Evolutionary conservation across 2,329 filamentous ascomycete species (phyloP), one percentile per base, ranked within the genome.

Genomic region (Alternaria longipes): DNA sequence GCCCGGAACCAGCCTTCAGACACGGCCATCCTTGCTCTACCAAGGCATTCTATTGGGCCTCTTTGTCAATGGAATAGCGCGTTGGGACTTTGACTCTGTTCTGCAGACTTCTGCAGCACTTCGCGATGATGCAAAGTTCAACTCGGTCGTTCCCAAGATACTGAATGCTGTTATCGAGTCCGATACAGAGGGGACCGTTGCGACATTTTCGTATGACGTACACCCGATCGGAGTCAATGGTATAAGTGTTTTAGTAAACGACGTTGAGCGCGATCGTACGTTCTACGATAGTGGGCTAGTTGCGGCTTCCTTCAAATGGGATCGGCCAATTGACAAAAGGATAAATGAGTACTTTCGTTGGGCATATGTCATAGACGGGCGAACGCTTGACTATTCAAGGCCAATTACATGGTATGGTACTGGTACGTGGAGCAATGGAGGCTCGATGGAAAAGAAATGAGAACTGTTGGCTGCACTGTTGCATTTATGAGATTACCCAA

Each of bases 211-310:
- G 0, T 91, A 74, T 76, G 81, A 59, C 62, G 78, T 82, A 14
- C 79, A 79, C 4, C 81, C 81, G 18, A 52, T 62, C 32, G 61
- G 64, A 0, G 90, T 88, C 64, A 90, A 94, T 69, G 92, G 91
- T 16, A 86, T 95, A 62, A 92, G 89, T 74, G 85, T 94, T 18
- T 81, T 95, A 0, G 90, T 95, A 63, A 95, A 96, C 70, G 92
- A 96, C 70, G 92, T 96, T 1, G 92, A 96, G 78, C 83, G 91
- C 5, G 61, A 57, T 36, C 72, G 74, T n/a, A 54, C 56, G 11
- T 77, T 76, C 59, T 67, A 63, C 22, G 68, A 71, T n/a, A 65
- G 70, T 20, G 65, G 52, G 18, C 28, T 56, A 18, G 46, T 63
- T 41, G 62, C 55, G 6, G 24, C 50, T 26, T 46, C 36, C 6